Evolutionary conservation across 768 basidiomycete genomes (phyloP).

Genomic region (Mycena maculata): DNA sequence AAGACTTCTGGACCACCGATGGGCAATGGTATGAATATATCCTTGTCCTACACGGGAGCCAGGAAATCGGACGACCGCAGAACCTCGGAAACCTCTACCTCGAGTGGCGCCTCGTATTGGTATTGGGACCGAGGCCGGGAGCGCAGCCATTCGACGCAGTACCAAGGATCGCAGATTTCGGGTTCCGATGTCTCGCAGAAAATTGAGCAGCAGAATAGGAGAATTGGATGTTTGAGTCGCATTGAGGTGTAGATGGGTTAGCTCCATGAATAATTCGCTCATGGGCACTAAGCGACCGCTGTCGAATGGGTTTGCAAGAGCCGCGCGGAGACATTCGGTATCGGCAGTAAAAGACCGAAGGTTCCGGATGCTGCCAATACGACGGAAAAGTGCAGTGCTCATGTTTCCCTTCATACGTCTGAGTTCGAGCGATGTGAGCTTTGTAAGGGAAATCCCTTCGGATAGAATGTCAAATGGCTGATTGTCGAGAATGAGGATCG

Average conservation of each 20-base stretch:
- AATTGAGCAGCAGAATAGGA: background rate
- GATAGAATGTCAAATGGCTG: conserved; percentile 6
- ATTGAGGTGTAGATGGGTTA: conserved; percentile 6
- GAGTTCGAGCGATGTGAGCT: conserved; percentile 7
- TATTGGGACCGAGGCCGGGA: too few relatives aligned
- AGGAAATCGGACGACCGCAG: background rate
- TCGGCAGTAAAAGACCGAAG: conserved; percentile 8
- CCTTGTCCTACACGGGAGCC: too few relatives aligned
- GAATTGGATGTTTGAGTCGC: background rate
- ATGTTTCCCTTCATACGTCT: background rate
- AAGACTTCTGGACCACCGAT: background rate
- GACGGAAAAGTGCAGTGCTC: background rate
- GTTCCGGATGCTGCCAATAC: background rate
- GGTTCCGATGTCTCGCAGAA: conserved; percentile 2
- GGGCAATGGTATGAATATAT: background rate
- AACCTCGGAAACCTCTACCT: background rate
- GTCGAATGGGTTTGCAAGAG: background rate
- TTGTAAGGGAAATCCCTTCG: background rate
- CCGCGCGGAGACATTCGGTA: background rate
- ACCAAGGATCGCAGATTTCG: background rate
- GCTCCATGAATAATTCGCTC: background rate
- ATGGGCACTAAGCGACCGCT: background rate
- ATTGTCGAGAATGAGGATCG: background rate
- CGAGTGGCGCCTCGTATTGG: background rate
- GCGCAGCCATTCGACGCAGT: background rate